phyloP scores from a whole-genome alignment of 768 basidiomycete species.

The Solioccasus polychromus region DNA sequence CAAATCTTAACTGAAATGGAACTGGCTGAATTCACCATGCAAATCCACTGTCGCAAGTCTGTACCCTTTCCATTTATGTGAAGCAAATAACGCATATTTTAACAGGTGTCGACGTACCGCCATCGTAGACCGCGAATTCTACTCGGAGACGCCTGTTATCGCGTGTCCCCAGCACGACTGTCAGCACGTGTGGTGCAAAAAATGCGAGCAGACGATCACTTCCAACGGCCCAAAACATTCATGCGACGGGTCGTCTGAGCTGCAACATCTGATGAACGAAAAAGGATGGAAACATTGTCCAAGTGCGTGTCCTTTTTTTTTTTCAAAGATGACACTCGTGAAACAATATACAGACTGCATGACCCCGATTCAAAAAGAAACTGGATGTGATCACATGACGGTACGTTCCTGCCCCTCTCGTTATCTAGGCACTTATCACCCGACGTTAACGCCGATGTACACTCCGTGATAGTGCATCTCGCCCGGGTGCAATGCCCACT shows the following conservation, averaged over 20 bases:
- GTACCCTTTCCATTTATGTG: conserved; percentile 4
- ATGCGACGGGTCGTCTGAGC: conserved; percentile 57
- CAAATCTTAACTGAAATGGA: conserved; percentile 46
- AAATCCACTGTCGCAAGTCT: conserved; percentile 51
- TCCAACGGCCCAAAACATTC: conserved; percentile 44
- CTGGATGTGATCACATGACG: conserved; percentile 59
- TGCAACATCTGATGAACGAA: conserved; percentile 47
- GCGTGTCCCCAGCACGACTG: conserved; percentile 50
- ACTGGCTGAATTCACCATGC: conserved; percentile 39
- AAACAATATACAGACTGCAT: conserved; percentile 33
- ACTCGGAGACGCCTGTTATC: conserved; percentile 38
- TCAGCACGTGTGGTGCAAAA: conserved; percentile 57
- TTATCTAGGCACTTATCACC: no score
- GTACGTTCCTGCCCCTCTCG: conserved; percentile 36
- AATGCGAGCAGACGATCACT: conserved; percentile 44
- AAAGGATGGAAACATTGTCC: conserved; percentile 68
- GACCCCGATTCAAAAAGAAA: conserved; percentile 49
- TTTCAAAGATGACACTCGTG: neutral
- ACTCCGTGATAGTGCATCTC: conserved; percentile 42
- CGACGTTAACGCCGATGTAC: neutral
- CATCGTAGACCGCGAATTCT: conserved; percentile 51
- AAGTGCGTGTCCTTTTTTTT: conserved; percentile 32
- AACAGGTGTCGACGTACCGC: conserved; percentile 49
- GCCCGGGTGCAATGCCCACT: conserved; percentile 60
- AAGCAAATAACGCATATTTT: neutral